Conservation (phyloP, 495 filamentous ascomycete genomes). For the Gamarada debralockiae region DNA sequence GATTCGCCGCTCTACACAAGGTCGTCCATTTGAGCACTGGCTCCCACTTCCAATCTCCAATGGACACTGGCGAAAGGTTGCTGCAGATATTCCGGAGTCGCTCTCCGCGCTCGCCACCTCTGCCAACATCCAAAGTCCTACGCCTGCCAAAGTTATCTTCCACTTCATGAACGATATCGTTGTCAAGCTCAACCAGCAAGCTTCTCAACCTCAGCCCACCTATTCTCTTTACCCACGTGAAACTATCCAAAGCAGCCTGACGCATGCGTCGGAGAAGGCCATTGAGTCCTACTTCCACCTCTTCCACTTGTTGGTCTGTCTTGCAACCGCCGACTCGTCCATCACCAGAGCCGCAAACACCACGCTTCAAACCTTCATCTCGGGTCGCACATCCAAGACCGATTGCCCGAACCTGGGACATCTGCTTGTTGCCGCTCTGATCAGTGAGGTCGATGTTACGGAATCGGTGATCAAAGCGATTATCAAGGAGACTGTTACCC, state of each 20-base stretch:
- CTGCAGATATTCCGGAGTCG: conserved; percentile 14
- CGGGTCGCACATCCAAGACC: conserved; percentile 34
- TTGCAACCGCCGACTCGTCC: conserved; percentile 14
- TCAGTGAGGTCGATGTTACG: conserved; percentile 39
- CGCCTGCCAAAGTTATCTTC: conserved; percentile 34
- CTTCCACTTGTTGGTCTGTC: conserved; percentile 47
- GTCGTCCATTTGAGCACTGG: conserved; percentile 37
- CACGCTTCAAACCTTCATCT: conserved; percentile 31
- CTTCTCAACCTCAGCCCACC: conserved; percentile 3
- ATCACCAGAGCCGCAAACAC: conserved; percentile 30
- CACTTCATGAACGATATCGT: conserved; percentile 50
- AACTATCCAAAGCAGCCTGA: conserved; percentile 34
- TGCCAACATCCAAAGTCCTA: conserved; percentile 12
- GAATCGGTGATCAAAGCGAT: conserved; percentile 36
- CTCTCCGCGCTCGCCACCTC: conserved; percentile 18
- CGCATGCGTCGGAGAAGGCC: conserved; percentile 46
- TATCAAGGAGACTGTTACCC: conserved; percentile 43
- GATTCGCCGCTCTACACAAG: conserved; percentile 36
- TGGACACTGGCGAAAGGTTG: conserved; percentile 40
- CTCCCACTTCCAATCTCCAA: conserved; percentile 44
- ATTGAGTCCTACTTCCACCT: conserved; percentile 51
- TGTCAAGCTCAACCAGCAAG: conserved; percentile 39
- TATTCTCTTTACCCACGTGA: not conserved
- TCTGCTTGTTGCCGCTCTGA: conserved; percentile 41
- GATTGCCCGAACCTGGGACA: conserved; percentile 45